phyloP scores from a whole-genome alignment of 257 asterid genomes.

The Oldenlandia corymbosa region DNA sequence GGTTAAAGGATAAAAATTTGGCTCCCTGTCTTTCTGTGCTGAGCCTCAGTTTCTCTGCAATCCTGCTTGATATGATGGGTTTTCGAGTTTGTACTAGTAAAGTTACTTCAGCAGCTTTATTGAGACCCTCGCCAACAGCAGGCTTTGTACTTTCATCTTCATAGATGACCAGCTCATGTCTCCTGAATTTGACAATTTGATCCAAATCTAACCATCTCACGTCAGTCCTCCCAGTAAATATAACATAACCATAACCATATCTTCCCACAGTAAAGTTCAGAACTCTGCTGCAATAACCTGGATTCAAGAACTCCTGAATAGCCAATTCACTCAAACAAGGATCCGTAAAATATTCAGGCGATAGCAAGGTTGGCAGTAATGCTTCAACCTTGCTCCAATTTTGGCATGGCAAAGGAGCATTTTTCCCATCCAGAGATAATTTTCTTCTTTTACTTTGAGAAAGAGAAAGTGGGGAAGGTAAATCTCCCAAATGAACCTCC shows the following conservation, averaged over 20 bases:
- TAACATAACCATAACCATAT: slow-evolving; percentile 62
- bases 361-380: slow-evolving; percentile 47
- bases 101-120: slow-evolving; percentile 89
- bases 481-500: slow-evolving; percentile 40
- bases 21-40: slow-evolving; percentile 82
- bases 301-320: slow-evolving; percentile 40
- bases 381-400: slow-evolving; percentile 26
- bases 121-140: slow-evolving; percentile 65
- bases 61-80: slow-evolving; percentile 20
- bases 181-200: slow-evolving; percentile 50
- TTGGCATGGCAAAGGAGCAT: slow-evolving; percentile 23
- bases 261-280: slow-evolving; percentile 72
- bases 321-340: slow-evolving; percentile 82
- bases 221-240: slow-evolving; percentile 74
- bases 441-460: slow-evolving; percentile 60
- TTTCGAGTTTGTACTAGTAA: slow-evolving; percentile 36
- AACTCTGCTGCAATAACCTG: slow-evolving; percentile 82
- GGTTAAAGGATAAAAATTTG: slow-evolving; percentile 64
- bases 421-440: slow-evolving; percentile 35
- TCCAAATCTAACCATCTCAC: slow-evolving; percentile 78
- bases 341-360: slow-evolving; percentile 61
- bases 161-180: slow-evolving; percentile 62
- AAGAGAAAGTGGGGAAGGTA: slow-evolving; percentile 26
- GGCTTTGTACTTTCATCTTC: slow-evolving; percentile 79
- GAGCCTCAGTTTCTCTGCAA: slow-evolving; percentile 45